These are phyloP conservation scores for Acacia pycnantha DNA, from an alignment of 331 rosid species.

Conservation along the genomic window DNA sequence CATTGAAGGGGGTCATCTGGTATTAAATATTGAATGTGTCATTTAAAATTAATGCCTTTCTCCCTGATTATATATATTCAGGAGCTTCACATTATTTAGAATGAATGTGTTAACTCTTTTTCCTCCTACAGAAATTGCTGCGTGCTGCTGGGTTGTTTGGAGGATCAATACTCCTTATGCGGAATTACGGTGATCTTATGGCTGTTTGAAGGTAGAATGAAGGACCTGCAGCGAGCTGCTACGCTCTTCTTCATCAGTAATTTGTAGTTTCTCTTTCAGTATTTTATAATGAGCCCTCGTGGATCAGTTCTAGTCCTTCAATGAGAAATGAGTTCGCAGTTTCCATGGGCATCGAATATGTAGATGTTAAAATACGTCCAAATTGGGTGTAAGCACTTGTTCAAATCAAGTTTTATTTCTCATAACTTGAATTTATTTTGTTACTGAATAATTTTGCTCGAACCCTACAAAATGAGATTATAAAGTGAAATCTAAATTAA, in stretches of 20 bases:
- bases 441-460: neutral
- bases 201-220: constrained; percentile 53
- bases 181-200: constrained; percentile 90
- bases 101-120: neutral
- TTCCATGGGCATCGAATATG: constrained; percentile 4
- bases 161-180: constrained; percentile 76
- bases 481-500: neutral
- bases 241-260: constrained; percentile 1
- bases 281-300: constrained; percentile 2
- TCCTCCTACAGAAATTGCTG: constrained; percentile 72
- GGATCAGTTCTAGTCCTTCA: constrained; percentile 14
- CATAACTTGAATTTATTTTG: neutral
- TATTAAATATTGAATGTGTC: neutral
- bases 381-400: constrained; percentile 5
- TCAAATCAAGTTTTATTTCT: neutral
- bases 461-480: neutral
- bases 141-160: constrained; percentile 82
- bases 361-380: neutral
- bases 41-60: neutral
- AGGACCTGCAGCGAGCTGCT: constrained; percentile 19
- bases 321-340: neutral
- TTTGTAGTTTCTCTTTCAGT: neutral
- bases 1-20: neutral
- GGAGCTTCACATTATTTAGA: constrained; percentile 1
- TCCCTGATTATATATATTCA: constrained; percentile 8